A percentile compares a stretch with the other conserved stretches of the same genome.
phyloP scores from a whole-genome alignment of 305 asterid species.

The Galium porrigens region DNA sequence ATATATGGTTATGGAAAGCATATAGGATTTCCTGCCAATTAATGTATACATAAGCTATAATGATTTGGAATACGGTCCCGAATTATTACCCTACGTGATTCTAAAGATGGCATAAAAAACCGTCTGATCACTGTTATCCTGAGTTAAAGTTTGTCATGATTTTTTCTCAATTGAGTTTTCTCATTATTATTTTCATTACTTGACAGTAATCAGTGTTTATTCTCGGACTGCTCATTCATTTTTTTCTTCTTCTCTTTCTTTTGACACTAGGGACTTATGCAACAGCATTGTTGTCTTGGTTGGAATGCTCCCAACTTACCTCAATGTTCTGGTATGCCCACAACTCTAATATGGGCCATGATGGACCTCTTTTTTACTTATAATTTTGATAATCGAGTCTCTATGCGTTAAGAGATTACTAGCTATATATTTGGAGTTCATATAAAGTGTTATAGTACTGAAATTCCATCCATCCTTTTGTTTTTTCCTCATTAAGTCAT shows the following conservation, averaged over 20 bases:
- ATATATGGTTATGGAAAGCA: not conserved
- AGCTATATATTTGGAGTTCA: not conserved
- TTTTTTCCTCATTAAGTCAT: not conserved
- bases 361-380: constrained; percentile 9
- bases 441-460: not conserved
- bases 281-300: constrained; percentile 55
- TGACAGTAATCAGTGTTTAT: not conserved
- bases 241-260: constrained; percentile 1
- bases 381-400: not conserved
- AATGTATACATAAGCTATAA: not conserved
- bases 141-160: not conserved
- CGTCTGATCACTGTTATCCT: not conserved
- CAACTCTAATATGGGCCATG: constrained; percentile 15
- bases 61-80: not conserved
- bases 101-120: not conserved
- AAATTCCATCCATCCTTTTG: not conserved
- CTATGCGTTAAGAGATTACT: not conserved
- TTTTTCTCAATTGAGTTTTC: not conserved
- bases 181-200: not conserved
- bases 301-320: constrained; percentile 85
- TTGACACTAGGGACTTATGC: constrained; percentile 52
- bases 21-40: not conserved
- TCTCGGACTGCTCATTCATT: not conserved
- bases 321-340: constrained; percentile 69
- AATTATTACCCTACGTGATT: not conserved